phyloP scores from a whole-genome alignment of 2,329 filamentous ascomycete species.

The Exutisphaerella laricina region DNA sequence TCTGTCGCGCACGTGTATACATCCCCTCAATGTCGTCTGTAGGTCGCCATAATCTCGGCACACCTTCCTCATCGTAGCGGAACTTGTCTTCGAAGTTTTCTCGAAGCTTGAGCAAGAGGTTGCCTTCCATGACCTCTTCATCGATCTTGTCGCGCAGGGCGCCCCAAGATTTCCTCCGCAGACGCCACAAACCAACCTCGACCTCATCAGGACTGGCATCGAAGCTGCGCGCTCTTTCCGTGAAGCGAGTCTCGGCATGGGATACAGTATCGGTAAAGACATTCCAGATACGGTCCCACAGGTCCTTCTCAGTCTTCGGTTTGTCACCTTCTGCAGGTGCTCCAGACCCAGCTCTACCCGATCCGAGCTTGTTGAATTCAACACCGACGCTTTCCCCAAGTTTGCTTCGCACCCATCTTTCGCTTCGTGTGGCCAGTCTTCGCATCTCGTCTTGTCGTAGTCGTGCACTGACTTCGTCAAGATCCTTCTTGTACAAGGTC shows the following conservation, averaged over 20 bases:
- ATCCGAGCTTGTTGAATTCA: slow-evolving; percentile 94
- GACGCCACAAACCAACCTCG: slow-evolving; percentile 83
- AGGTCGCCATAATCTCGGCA: slow-evolving; percentile 93
- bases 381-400: slow-evolving; percentile 82
- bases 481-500: slow-evolving; percentile 76
- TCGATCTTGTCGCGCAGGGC: slow-evolving; percentile 86
- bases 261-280: slow-evolving; percentile 76
- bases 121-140: slow-evolving; percentile 97
- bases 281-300: slow-evolving; percentile 94
- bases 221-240: slow-evolving; percentile 84
- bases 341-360: slow-evolving; percentile 74
- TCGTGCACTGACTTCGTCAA: slow-evolving; percentile 79
- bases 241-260: slow-evolving; percentile 80
- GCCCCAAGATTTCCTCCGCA: slow-evolving; percentile 91
- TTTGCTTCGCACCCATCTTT: slow-evolving; percentile 87
- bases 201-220: slow-evolving; percentile 89
- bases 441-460: slow-evolving; percentile 95
- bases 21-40: slow-evolving; percentile 95
- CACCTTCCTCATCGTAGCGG: slow-evolving; percentile 90
- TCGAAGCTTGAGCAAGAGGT: slow-evolving; percentile 86
- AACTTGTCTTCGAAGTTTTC: slow-evolving; percentile 99
- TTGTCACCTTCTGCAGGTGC: slow-evolving; percentile 74
- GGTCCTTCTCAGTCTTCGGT: slow-evolving; percentile 66
- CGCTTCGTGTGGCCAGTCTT: slow-evolving; percentile 79
- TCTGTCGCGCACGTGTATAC: slow-evolving; percentile 88